Evolutionary conservation across 495 filamentous ascomycete species (phyloP).

Genomic region (Chaetomium cochliodes): DNA sequence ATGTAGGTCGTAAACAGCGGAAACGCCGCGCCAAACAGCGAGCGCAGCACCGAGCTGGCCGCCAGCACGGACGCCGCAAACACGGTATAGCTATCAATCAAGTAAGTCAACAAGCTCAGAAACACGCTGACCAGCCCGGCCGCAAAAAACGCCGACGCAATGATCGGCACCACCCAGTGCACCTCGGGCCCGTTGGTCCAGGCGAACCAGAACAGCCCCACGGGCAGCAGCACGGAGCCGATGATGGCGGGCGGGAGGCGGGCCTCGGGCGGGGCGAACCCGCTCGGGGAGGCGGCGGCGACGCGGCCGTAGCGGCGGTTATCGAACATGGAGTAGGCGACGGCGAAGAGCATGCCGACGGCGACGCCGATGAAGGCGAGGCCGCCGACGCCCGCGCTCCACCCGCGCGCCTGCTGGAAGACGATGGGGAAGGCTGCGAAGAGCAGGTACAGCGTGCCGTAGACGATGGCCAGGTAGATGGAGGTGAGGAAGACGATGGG

Average conservation of each 20-base stretch:
- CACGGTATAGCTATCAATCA: constrained; percentile 79
- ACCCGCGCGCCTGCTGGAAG: constrained; percentile 67
- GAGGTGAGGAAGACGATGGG: constrained; percentile 80
- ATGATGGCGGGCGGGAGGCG: constrained; percentile 76
- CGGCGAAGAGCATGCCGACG: constrained; percentile 69
- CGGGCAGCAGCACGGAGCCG: constrained; percentile 50
- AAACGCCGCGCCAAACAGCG: constrained; percentile 75
- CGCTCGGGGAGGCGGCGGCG: constrained; percentile 46
- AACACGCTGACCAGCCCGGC: constrained; percentile 59
- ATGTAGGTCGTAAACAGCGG: constrained; percentile 79
- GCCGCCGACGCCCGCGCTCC: constrained; percentile 70
- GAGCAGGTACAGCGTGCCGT: constrained; percentile 85
- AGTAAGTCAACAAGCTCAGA: constrained; percentile 71
- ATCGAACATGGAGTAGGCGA: constrained; percentile 64
- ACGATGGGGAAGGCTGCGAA: constrained; percentile 88
- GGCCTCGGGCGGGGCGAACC: constrained; percentile 69
- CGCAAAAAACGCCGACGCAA: constrained; percentile 50
- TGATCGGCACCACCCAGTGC: constrained; percentile 55
- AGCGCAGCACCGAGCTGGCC: constrained; percentile 67
- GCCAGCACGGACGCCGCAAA: constrained; percentile 80
- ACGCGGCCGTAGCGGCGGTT: constrained; percentile 61
- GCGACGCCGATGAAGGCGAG: constrained; percentile 77
- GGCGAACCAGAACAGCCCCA: constrained; percentile 61
- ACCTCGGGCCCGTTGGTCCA: constrained; percentile 54
- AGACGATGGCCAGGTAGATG: constrained; percentile 71